Conservation (phyloP, 257 asterid species). For the Nicotiana sylvestris region DNA sequence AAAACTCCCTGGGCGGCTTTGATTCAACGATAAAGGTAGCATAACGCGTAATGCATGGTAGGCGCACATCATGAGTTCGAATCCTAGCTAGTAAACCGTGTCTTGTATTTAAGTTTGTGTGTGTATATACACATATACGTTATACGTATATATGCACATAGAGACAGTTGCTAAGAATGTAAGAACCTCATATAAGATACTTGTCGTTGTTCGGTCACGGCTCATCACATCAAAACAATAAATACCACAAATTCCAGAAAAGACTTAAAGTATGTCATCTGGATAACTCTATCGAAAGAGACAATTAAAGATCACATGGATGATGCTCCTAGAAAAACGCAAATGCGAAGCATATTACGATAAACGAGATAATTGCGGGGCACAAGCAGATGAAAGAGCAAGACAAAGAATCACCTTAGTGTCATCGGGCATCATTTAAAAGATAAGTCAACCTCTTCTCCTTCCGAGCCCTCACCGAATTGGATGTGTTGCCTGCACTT, state of each 20-base stretch:
- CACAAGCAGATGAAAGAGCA: neutral
- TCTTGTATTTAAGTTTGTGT: neutral
- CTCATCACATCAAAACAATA: neutral
- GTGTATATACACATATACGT: too few relatives aligned
- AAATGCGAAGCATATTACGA: neutral
- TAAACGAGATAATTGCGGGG: neutral
- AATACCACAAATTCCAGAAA: neutral
- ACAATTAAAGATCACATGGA: neutral
- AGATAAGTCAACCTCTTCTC: constrained; percentile 87
- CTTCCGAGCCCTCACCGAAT: constrained; percentile 73
- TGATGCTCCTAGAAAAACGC: neutral
- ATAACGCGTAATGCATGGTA: neutral
- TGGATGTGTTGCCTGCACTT: constrained; percentile 70
- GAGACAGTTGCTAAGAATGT: neutral
- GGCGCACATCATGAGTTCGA: neutral
- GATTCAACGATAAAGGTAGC: neutral
- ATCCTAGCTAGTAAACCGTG: neutral
- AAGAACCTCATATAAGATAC: neutral
- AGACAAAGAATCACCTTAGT: constrained; percentile 48
- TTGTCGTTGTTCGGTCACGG: neutral
- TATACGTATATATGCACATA: neutral
- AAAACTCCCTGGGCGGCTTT: too few relatives aligned
- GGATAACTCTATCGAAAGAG: neutral
- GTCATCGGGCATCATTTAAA: constrained; percentile 65
- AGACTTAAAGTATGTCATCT: neutral